Conservation (phyloP, 108 stramenopile species). For the Bacterosira constricta region DNA sequence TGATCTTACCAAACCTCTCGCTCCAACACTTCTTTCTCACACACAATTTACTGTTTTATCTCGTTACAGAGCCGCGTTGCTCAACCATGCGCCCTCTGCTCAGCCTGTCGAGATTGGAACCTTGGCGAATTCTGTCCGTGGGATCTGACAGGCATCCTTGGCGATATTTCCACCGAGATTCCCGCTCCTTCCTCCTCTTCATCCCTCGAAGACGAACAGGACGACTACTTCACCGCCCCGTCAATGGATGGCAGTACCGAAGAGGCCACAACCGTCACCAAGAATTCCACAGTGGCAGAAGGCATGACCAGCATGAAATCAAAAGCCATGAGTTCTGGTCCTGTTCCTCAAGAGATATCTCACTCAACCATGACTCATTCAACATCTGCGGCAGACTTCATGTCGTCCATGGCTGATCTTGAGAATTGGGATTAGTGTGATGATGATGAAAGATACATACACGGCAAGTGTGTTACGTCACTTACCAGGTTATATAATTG, state of each 20-base stretch:
- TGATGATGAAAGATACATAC: no score
- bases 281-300: neutral
- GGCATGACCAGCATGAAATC: no score
- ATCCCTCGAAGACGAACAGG: neutral
- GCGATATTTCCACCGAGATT: conserved; percentile 24
- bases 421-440: conserved; percentile 25
- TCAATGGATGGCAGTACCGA: neutral
- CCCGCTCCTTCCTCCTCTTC: neutral
- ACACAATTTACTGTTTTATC: no score
- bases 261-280: neutral
- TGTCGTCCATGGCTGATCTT: conserved; percentile 25
- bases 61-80: conserved; percentile 20
- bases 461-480: no score
- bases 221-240: neutral
- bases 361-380: no score
- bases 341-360: conserved; percentile 29
- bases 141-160: conserved; percentile 44
- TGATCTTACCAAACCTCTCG: neutral
- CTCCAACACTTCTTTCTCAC: neutral
- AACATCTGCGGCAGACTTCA: conserved; percentile 6
- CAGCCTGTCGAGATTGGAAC: conserved; percentile 53
- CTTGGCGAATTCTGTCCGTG: conserved; percentile 50
- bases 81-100: conserved; percentile 44
- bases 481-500: no score
- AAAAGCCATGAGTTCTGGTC: neutral